Evolutionary conservation across 495 filamentous ascomycete species (phyloP).

Genomic region (Xylaria nigripes): DNA sequence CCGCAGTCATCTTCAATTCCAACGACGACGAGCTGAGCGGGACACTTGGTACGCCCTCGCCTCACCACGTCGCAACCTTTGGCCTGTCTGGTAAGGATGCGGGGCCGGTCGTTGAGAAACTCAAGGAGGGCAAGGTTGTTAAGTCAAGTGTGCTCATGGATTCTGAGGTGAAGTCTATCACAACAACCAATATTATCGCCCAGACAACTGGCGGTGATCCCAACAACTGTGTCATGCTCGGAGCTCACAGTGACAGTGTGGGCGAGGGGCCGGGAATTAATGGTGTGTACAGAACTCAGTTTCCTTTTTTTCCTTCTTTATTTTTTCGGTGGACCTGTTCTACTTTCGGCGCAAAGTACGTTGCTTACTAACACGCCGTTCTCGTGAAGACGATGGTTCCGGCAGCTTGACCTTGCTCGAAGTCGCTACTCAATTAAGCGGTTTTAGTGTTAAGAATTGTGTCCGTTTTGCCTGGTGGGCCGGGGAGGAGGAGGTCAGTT

Average conservation of each 20-base stretch:
- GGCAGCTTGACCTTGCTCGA: constrained; percentile 47
- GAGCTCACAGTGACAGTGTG: constrained; percentile 49
- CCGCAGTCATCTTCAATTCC: constrained; percentile 55
- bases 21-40: constrained; percentile 40
- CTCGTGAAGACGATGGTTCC: constrained; percentile 40
- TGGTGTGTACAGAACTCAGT: constrained; percentile 4
- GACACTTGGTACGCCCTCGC: constrained; percentile 45
- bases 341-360: background rate
- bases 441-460: constrained; percentile 47
- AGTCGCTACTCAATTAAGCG: constrained; percentile 42
- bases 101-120: constrained; percentile 36
- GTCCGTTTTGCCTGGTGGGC: constrained; percentile 53
- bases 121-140: constrained; percentile 40
- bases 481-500: constrained; percentile 42
- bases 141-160: constrained; percentile 50
- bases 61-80: constrained; percentile 50
- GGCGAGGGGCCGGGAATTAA: constrained; percentile 42
- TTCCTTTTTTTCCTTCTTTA: background rate
- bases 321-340: background rate
- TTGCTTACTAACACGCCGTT: constrained; percentile 11
- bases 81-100: constrained; percentile 46
- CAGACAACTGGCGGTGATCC: constrained; percentile 47
- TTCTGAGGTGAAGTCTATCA: constrained; percentile 35
- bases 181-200: constrained; percentile 46
- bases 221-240: constrained; percentile 50